phyloP scores from a whole-genome alignment of 495 filamentous ascomycete genomes.

The Thermothielavioides terrestris region DNA sequence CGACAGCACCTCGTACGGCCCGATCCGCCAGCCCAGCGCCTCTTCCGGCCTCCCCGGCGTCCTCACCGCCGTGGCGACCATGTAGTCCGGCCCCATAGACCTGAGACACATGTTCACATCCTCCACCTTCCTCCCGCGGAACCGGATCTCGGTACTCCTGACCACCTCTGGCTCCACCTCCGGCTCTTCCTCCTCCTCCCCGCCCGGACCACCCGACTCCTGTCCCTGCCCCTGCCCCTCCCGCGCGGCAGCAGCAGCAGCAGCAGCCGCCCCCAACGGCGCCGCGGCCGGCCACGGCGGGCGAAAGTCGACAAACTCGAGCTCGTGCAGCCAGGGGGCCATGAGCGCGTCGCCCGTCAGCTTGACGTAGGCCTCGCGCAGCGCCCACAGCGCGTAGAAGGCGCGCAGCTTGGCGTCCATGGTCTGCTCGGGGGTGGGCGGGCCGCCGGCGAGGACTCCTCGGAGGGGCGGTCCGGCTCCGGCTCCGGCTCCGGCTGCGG shows the following conservation, averaged over 20 bases:
- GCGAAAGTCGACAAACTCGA: constrained; percentile 33
- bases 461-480: too few species aligned
- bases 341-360: constrained; percentile 83
- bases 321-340: constrained; percentile 63
- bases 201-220: too few species aligned
- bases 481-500: background rate
- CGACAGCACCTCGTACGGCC: constrained; percentile 28
- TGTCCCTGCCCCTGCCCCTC: too few species aligned
- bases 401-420: constrained; percentile 46
- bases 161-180: constrained; percentile 21
- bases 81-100: constrained; percentile 36
- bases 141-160: constrained; percentile 29
- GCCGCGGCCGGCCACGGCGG: constrained; percentile 23
- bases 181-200: constrained; percentile 13
- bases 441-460: background rate
- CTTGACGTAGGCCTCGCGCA: constrained; percentile 91
- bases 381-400: constrained; percentile 84
- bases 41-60: constrained; percentile 30
- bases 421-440: constrained; percentile 15
- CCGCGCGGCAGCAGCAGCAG: too few species aligned
- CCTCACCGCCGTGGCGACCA: constrained; percentile 38
- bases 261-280: constrained; percentile 15
- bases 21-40: constrained; percentile 31
- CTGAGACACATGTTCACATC: constrained; percentile 39
- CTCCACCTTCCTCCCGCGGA: constrained; percentile 28